Evolutionary conservation across 371 early-diverging fungal species (phyloP).

Genomic region (Lichtheimia ornata): DNA sequence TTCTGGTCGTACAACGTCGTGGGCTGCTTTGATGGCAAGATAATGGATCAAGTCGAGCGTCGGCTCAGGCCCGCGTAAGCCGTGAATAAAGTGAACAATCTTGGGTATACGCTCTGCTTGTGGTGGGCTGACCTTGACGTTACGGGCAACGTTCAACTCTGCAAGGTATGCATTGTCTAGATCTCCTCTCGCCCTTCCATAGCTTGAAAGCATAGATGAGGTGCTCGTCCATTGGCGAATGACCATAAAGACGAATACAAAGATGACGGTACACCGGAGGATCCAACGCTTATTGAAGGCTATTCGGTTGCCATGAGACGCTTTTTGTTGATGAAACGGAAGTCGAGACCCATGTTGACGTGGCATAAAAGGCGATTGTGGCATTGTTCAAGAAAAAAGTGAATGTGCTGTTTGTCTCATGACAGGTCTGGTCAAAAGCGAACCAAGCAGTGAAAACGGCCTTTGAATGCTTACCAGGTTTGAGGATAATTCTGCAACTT

Average conservation of each 20-base stretch:
- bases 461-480: no score
- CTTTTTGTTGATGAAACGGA: slow-evolving; percentile 4
- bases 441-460: no score
- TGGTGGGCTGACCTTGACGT: slow-evolving; percentile 13
- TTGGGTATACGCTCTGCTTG: slow-evolving; percentile 39
- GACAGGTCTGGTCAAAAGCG: no score
- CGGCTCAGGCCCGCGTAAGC: slow-evolving; percentile 42
- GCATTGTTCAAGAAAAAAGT: not conserved
- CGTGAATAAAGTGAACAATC: slow-evolving; percentile 57
- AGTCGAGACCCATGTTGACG: slow-evolving; percentile 4
- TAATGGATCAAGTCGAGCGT: slow-evolving; percentile 53
- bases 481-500: no score
- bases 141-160: slow-evolving; percentile 27
- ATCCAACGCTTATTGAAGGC: not conserved
- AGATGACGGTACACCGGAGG: not conserved
- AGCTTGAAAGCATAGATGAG: not conserved
- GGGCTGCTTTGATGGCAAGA: slow-evolving; percentile 54
- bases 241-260: not conserved
- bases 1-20: slow-evolving; percentile 46
- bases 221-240: not conserved
- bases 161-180: slow-evolving; percentile 6
- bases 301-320: not conserved
- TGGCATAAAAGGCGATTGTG: slow-evolving; percentile 3
- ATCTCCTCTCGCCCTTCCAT: not conserved
- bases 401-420: no score